Base-by-base conservation (phyloP, 2,329 filamentous ascomycete species). In the Fusarium falciforme region DNA sequence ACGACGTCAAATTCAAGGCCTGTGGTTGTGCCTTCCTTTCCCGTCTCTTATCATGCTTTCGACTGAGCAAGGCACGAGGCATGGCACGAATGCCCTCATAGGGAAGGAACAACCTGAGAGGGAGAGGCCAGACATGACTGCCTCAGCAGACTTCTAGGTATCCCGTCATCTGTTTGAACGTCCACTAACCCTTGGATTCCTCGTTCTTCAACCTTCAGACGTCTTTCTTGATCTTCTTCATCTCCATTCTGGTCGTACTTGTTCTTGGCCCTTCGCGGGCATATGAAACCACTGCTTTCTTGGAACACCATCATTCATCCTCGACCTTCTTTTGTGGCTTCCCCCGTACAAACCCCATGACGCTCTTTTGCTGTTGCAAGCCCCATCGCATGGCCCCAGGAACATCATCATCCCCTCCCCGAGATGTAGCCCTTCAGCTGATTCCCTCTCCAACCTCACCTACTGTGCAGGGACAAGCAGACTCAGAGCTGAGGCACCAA, bases 341-440 rank as follows among this genome's bases (percentile, higher is more conserved):
- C 36, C 44, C n/a, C 20, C 42, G 8, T 38, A 36, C 47, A 25
- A 52, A 42, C n/a, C 49, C 22, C 11, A 77, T 79, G 72, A 54
- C 65, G 52, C 68, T 74, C 6, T 36, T 78, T 14, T 80, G 76
- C 61, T 81, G 80, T 55, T 79, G 75, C 62, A 68, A 73, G 42
- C 62, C 66, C 36, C 71, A 57, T 52, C 71, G 68, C 27, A 55
- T 47, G 22, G 10, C 47, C 27, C 57, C 40, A 29, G 42, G 60
- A 17, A 38, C 35, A 65, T 42, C 64, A 5, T 27, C 57, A 35
- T 7, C 22, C 29, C 31, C 29, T 25, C 33, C 25, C 9, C 67
- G 63, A 22, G 38, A 69, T 60, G 59, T 57, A 54, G 44, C 47
- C 17, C 59, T 70, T 36, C 58, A 63, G n/a, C 36, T 62, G 29